These are phyloP conservation scores for Cnidoscolus chayamansa DNA, from an alignment of 441 rosid species.

Conservation along the genomic window DNA sequence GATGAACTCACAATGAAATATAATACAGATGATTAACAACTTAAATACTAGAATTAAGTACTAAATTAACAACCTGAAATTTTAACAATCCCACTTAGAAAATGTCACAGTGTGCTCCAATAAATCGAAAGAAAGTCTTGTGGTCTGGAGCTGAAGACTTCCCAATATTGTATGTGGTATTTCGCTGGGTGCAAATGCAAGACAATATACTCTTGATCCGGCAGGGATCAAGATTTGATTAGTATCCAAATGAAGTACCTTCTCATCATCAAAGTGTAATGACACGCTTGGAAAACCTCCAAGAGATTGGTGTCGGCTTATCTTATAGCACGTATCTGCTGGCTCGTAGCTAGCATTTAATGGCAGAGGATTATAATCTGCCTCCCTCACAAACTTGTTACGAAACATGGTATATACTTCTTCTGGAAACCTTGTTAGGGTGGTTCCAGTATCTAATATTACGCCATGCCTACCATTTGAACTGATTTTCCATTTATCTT, in stretches of 20 bases:
- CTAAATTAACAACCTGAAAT: no score
- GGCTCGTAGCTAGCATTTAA: neutral
- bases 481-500: neutral
- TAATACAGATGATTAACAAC: no score
- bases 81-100: neutral
- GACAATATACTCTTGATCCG: neutral
- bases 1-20: no score
- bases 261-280: neutral
- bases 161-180: neutral
- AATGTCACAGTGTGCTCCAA: neutral
- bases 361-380: neutral
- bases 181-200: neutral
- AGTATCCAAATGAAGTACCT: neutral
- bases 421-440: neutral
- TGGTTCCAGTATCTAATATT: neutral
- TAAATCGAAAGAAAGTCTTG: neutral
- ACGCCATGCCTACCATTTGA: neutral
- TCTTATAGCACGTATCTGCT: neutral
- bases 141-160: neutral
- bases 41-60: no score
- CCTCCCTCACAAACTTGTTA: neutral
- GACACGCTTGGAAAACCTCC: neutral
- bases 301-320: neutral
- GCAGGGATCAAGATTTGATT: neutral
- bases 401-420: neutral